Conservation (phyloP, 2,329 filamentous ascomycete genomes). For the Aspergillus eucalypticola region DNA sequence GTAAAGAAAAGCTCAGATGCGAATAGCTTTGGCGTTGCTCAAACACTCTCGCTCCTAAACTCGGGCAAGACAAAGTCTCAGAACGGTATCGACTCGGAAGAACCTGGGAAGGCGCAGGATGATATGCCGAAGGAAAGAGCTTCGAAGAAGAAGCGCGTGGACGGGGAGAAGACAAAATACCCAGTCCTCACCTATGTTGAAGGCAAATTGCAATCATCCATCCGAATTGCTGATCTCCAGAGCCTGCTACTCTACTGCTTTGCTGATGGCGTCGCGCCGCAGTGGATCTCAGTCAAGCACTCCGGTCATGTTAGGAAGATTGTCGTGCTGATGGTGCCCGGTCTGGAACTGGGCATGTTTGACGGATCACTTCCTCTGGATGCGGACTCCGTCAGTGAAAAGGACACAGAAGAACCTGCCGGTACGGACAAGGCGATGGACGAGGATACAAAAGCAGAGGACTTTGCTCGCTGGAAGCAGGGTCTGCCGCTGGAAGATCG, state of each 20-base stretch:
- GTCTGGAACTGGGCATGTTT: conserved; percentile 89
- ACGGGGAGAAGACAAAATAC: conserved; percentile 51
- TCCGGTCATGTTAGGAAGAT: conserved; percentile 66
- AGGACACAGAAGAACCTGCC: conserved; percentile 7
- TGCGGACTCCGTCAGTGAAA: conserved; percentile 19
- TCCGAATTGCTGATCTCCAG: conserved; percentile 61
- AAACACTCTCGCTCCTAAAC: conserved; percentile 34
- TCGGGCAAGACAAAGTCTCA: conserved; percentile 16
- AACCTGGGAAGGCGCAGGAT: conserved; percentile 14
- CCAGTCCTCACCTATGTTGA: conserved; percentile 56
- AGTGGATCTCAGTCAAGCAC: conserved; percentile 63
- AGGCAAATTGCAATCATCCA: conserved; percentile 55
- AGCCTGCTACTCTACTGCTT: conserved; percentile 61
- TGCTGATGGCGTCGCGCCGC: conserved; percentile 62
- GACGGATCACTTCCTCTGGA: conserved; percentile 55
- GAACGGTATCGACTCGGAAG: conserved; percentile 10
- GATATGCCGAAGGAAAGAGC: conserved; percentile 21
- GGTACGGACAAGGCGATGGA: conserved; percentile 20
- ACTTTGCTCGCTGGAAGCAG: conserved; percentile 43
- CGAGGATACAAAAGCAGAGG: conserved; percentile 26
- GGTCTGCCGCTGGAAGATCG: conserved; percentile 38
- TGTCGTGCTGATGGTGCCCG: conserved; percentile 88
- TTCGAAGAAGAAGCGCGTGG: conserved; percentile 36
- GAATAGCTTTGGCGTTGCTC: conserved; percentile 32
- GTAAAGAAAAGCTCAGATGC: conserved; percentile 17